Evolutionary conservation across 2,329 filamentous ascomycete genomes (phyloP).

Genomic region (Chaetomiaceae sp.): DNA sequence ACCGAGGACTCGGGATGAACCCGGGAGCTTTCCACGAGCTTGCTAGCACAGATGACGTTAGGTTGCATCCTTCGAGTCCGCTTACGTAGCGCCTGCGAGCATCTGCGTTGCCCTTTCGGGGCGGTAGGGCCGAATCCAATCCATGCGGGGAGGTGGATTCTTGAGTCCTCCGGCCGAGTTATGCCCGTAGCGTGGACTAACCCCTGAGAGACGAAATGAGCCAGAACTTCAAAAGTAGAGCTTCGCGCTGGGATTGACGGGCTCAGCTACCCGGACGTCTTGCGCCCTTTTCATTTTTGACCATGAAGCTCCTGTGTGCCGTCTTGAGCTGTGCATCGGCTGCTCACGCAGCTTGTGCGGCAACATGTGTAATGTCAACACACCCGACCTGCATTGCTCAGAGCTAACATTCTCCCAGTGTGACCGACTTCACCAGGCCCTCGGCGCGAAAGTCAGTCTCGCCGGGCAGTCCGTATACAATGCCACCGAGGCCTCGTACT

Average conservation of each 20-base stretch:
- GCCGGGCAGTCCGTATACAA: background rate
- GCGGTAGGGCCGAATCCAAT: background rate
- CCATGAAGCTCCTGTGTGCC: background rate
- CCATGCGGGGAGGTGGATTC: background rate
- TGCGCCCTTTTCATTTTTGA: too few species aligned
- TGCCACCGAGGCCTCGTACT: constrained; percentile 3
- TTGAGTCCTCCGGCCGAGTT: background rate
- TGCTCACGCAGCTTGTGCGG: background rate
- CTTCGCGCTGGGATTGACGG: too few species aligned
- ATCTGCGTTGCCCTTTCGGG: background rate
- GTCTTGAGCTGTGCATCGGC: background rate
- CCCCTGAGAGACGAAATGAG: too few species aligned
- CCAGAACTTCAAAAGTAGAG: too few species aligned
- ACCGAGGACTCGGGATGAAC: background rate
- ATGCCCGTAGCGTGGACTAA: background rate
- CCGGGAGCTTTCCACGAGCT: background rate
- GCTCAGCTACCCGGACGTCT: too few species aligned
- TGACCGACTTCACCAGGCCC: background rate
- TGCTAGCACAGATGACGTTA: background rate
- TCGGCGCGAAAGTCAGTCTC: background rate
- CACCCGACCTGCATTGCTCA: too few species aligned
- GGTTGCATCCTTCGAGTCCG: background rate
- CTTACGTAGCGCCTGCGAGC: background rate
- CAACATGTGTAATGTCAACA: background rate
- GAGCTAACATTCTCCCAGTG: background rate